Evolutionary conservation across 768 basidiomycete species (phyloP).

Genomic region (Agaricus sinodeliciosus): DNA sequence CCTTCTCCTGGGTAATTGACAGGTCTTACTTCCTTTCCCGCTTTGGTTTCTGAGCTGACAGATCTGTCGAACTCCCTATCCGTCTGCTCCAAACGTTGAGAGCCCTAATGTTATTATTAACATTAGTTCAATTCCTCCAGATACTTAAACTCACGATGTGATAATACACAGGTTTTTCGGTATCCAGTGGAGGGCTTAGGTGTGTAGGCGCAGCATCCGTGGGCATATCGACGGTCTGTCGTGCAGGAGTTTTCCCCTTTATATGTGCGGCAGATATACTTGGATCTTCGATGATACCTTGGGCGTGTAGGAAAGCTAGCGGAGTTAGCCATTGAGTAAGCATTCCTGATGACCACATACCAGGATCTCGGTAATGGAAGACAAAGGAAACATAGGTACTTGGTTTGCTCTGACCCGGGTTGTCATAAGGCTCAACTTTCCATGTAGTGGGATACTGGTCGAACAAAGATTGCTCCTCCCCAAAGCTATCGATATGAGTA

Average conservation of each 20-base stretch:
- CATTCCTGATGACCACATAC: constrained; percentile 21
- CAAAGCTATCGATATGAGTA: constrained; percentile 33
- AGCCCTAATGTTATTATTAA: neutral
- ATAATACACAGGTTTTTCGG: neutral
- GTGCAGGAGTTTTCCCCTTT: constrained; percentile 19
- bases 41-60: constrained; percentile 12
- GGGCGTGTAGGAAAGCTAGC: constrained; percentile 42
- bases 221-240: constrained; percentile 37
- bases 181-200: constrained; percentile 7
- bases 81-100: constrained; percentile 7
- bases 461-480: constrained; percentile 30
- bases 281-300: constrained; percentile 40
- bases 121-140: neutral
- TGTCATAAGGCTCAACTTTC: constrained; percentile 43
- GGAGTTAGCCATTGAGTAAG: neutral
- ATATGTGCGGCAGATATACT: constrained; percentile 14
- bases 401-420: constrained; percentile 25
- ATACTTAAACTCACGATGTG: neutral
- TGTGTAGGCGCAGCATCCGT: constrained; percentile 16
- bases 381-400: constrained; percentile 58
- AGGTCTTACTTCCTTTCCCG: neutral
- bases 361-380: constrained; percentile 56
- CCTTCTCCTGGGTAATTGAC: constrained; percentile 11
- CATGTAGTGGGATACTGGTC: constrained; percentile 46
- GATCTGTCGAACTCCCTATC: constrained; percentile 13